Conservation (phyloP, 2,329 filamentous ascomycete species). For the Penicillium sp. region DNA sequence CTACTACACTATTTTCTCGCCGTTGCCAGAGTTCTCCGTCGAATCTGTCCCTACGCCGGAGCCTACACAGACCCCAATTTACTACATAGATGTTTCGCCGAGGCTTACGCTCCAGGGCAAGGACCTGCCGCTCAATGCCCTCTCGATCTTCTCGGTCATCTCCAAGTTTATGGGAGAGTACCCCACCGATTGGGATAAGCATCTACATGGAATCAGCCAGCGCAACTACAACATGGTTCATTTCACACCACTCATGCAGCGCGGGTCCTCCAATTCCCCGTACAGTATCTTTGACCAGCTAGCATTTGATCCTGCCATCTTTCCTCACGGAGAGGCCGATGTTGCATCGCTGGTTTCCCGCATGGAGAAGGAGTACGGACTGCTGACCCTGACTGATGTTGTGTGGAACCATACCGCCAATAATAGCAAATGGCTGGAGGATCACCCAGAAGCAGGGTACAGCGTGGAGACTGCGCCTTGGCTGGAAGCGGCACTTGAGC, state of each 20-base stretch:
- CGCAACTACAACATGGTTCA: slow-evolving; percentile 99
- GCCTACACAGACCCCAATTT: slow-evolving; percentile 66
- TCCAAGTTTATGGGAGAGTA: slow-evolving; percentile 98
- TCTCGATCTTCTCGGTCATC: slow-evolving; percentile 88
- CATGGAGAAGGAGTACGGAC: slow-evolving; percentile 77
- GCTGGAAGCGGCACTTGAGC: slow-evolving; percentile 62
- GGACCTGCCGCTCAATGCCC: slow-evolving; percentile 73
- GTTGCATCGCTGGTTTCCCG: slow-evolving; percentile 69
- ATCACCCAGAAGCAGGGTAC: slow-evolving; percentile 94
- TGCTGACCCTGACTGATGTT: slow-evolving; percentile 89
- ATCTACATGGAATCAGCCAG: slow-evolving; percentile 79
- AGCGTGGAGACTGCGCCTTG: slow-evolving; percentile 84
- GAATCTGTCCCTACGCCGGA: slow-evolving; percentile 48
- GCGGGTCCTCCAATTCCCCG: slow-evolving; percentile 88
- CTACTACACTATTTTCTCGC: slow-evolving; percentile 89
- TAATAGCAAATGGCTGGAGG: slow-evolving; percentile 89
- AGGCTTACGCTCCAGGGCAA: slow-evolving; percentile 68
- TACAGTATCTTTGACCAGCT: slow-evolving; percentile 96
- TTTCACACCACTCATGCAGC: slow-evolving; percentile 87
- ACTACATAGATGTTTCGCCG: slow-evolving; percentile 93
- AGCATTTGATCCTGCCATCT: slow-evolving; percentile 73
- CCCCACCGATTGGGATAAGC: slow-evolving; percentile 82
- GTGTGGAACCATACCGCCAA: slow-evolving; percentile 97
- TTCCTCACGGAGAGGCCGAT: slow-evolving; percentile 80
- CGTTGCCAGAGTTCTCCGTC: slow-evolving; percentile 72